Evolutionary conservation across 495 filamentous ascomycete genomes (phyloP).

Genomic region (Poronia punctata): DNA sequence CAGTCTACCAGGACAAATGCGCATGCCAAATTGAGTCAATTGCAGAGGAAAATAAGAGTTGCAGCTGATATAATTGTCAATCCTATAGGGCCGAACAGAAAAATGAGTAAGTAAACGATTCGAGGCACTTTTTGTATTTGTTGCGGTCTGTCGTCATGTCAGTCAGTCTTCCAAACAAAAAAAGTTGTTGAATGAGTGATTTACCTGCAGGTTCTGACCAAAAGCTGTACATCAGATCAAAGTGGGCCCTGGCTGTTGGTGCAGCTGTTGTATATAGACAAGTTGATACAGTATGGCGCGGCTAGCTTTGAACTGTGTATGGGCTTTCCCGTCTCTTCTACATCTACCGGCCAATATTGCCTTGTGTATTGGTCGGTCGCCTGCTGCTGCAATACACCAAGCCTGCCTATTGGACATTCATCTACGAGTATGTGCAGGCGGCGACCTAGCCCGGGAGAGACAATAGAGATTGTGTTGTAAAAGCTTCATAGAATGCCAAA

Average conservation of each 20-base stretch:
- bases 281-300: not conserved
- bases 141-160: constrained; percentile 14
- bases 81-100: not conserved
- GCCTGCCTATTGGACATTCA: no score
- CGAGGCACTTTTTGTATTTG: constrained; percentile 12
- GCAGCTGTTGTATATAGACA: constrained; percentile 2
- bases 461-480: no score
- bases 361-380: no score
- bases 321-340: no score
- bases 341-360: no score
- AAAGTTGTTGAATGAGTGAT: constrained; percentile 15
- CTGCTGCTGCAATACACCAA: no score
- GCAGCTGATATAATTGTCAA: constrained; percentile 8
- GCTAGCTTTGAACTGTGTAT: not conserved
- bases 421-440: no score
- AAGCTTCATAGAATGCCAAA: no score
- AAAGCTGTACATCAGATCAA: not conserved
- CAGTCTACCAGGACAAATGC: constrained; percentile 1
- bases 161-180: constrained; percentile 5
- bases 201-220: constrained; percentile 10
- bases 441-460: no score
- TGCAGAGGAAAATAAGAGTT: constrained; percentile 10
- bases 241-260: not conserved
- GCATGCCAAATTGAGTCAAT: constrained; percentile 13
- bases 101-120: not conserved